Percentiles rank a stretch among this genome's conserved stretches.
phyloP scores from a whole-genome alignment of 805 yeast species.

The Spathaspora boniae region DNA sequence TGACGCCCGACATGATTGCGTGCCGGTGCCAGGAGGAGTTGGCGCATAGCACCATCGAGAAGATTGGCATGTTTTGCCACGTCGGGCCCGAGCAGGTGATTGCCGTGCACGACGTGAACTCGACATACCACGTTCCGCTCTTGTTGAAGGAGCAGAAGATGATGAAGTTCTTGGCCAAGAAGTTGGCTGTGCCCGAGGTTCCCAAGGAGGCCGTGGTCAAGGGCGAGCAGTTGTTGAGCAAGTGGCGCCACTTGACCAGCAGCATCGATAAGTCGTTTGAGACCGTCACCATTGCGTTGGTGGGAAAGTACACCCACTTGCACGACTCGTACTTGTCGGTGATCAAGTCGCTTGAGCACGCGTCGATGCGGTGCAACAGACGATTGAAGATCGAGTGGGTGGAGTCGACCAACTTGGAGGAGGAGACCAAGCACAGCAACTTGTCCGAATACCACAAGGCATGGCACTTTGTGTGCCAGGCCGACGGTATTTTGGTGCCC shows the following conservation, averaged over 20 bases:
- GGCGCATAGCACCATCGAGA: slow-evolving; percentile 82
- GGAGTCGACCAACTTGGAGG: slow-evolving; percentile 88
- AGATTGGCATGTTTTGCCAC: slow-evolving; percentile 98
- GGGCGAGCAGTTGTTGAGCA: slow-evolving; percentile 67
- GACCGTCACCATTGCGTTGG: slow-evolving; percentile 89
- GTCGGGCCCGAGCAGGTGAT: slow-evolving; percentile 98
- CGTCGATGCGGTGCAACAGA: slow-evolving; percentile 85
- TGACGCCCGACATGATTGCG: slow-evolving; percentile 95
- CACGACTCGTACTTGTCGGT: slow-evolving; percentile 95
- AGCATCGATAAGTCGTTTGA: slow-evolving; percentile 81
- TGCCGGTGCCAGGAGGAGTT: slow-evolving; percentile 89
- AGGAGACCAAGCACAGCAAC: slow-evolving; percentile 55
- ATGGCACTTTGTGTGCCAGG: slow-evolving; percentile 89
- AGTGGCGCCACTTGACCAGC: slow-evolving; percentile 79
- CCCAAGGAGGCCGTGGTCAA: slow-evolving; percentile 46
- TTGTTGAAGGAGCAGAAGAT: slow-evolving; percentile 83
- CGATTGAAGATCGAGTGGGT: slow-evolving; percentile 91
- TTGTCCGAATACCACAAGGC: slow-evolving; percentile 87
- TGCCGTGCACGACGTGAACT: slow-evolving; percentile 94
- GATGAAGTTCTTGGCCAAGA: slow-evolving; percentile 65
- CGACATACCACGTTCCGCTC: slow-evolving; percentile 96
- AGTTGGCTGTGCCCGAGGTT: slow-evolving; percentile 55
- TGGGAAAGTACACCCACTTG: slow-evolving; percentile 94
- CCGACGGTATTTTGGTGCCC: slow-evolving; percentile 96
- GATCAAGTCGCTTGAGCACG: slow-evolving; percentile 91